Evolutionary conservation across 139 green algal genomes (phyloP), one percentile per base, ranked within the genome.

Genomic region (Gonium pectorale): DNA sequence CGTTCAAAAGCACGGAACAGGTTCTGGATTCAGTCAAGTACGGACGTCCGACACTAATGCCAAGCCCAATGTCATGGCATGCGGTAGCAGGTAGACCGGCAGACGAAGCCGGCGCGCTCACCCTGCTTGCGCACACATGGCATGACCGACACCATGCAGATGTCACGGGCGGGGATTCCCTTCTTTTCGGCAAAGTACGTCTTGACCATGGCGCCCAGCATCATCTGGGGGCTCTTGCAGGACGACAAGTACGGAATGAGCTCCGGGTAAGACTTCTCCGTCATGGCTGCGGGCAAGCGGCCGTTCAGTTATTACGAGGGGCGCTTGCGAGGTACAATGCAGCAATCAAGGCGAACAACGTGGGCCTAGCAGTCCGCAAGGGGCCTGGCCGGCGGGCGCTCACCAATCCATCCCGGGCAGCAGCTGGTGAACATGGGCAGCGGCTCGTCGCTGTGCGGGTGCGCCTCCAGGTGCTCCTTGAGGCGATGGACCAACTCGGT

Each of bases 381-480:
- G n/a, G n/a, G n/a, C n/a, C n/a, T n/a, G n/a, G n/a, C n/a, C n/a
- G n/a, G 33, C 29, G 37, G 2, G 64, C 64, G 38, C 75, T 56
- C 31, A 69, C 56, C 67, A 8, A 92, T 78, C 86, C 92, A 92
- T 35, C 89, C 93, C 1, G 93, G 93, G 90, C 93, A 96, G 89
- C 93, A 96, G 46, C 80, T 91, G 13, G 93, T 95, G 84, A 96
- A 94, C 93, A 96, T 96, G 78, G 93, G 93, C 78, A 95, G 66
- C 24, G 86, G 86, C 60, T 88, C 83, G 15, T 89, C 83, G 43
- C 59, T 60, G 80, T 86, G 70, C 21, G 87, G 75, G 73, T 90
- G 63, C 64, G 67, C 69, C 74, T 79, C 56, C 35, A 80, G 52
- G 37, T 64, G 59, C 41, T 51, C 68, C 79, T 85, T 63, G 0